Evolutionary conservation across 2,329 filamentous ascomycete species (phyloP).

Genomic region (Pseudogymnoascus verrucosus): DNA sequence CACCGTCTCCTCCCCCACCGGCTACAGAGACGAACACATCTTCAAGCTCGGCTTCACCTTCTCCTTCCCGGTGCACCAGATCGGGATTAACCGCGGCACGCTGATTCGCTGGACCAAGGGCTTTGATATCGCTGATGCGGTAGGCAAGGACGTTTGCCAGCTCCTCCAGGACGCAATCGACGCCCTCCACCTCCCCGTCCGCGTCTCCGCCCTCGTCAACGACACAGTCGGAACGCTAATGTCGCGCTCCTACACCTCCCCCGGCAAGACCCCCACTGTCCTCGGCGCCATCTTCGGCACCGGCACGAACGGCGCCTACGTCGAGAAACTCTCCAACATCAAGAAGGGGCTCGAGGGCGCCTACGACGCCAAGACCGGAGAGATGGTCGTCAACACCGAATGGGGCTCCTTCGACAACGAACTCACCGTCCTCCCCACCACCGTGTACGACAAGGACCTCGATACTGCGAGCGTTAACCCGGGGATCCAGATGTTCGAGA

Average conservation of each 20-base stretch:
- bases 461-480: slow-evolving; percentile 81
- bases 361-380: slow-evolving; percentile 67
- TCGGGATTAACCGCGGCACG: slow-evolving; percentile 89
- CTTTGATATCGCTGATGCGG: slow-evolving; percentile 89
- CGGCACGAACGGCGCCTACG: slow-evolving; percentile 93
- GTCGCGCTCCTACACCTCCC: slow-evolving; percentile 94
- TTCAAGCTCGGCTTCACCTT: slow-evolving; percentile 97
- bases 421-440: slow-evolving; percentile 78
- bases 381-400: slow-evolving; percentile 97
- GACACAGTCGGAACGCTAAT: slow-evolving; percentile 97
- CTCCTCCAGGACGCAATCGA: slow-evolving; percentile 87
- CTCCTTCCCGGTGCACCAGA: slow-evolving; percentile 90
- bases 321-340: slow-evolving; percentile 81
- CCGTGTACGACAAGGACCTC: slow-evolving; percentile 70
- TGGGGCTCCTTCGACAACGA: slow-evolving; percentile 98
- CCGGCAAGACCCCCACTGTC: slow-evolving; percentile 75
- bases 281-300: slow-evolving; percentile 96
- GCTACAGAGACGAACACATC: slow-evolving; percentile 63
- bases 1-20: slow-evolving; percentile 49
- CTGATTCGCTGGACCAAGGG: slow-evolving; percentile 98
- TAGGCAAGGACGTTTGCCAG: slow-evolving; percentile 90
- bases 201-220: slow-evolving; percentile 89
- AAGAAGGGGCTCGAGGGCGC: slow-evolving; percentile 66
- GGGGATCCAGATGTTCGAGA: slow-evolving; percentile 97
- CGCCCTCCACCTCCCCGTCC: slow-evolving; percentile 75